Evolutionary conservation across 2,329 filamentous ascomycete genomes (phyloP), one percentile per base, ranked within the genome.

Genomic region (Tolypocladium sp.): DNA sequence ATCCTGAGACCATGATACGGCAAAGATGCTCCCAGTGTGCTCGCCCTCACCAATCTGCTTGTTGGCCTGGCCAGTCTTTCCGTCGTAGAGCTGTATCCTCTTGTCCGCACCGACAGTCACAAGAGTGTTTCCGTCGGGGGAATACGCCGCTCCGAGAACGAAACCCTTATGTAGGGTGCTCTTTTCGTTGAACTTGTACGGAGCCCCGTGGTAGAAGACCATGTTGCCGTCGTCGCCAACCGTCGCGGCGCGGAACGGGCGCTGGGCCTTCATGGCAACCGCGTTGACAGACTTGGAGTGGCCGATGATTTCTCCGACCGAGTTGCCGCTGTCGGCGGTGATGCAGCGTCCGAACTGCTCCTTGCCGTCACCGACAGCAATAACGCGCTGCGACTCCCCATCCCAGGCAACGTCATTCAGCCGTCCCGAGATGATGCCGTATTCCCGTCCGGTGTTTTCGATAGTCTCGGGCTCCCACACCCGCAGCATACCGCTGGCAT

Each of bases 401-500:
- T 97, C 94, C 92, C 94, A 99, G 1, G 92, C 93, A 64, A 99
- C 85, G 72, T 99, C 94, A 71, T 96, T 96, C 76, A 99, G 93
- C 58, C 91, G 88, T 15, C 94, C 94, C 40, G 90, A 92, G 69
- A 97, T 92, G 75, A 97, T 97, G 70, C 86, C 83, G 75, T 96
- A 97, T 74, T 97, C 93, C 65, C 92, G 91, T 74, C 95, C 96
- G 53, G 91, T 96, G 68, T 88, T 90, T 58, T 82, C 80, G 53
- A 92, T 92, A 66, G 91, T 90, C 58, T 93, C 88, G 15, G 90
- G 86, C 73, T 97, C 93, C 94, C 94, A 99, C 5, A 99, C 90
- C 63, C 90, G 86, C 49, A 99, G 91, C 52, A 85, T 82, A 56
- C 94, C 94, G 1, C 88, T 86, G 15, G 86, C 84, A 76, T 99